phyloP scores from a whole-genome alignment of 2,329 filamentous ascomycete species.

The Microsporum audouinii region DNA sequence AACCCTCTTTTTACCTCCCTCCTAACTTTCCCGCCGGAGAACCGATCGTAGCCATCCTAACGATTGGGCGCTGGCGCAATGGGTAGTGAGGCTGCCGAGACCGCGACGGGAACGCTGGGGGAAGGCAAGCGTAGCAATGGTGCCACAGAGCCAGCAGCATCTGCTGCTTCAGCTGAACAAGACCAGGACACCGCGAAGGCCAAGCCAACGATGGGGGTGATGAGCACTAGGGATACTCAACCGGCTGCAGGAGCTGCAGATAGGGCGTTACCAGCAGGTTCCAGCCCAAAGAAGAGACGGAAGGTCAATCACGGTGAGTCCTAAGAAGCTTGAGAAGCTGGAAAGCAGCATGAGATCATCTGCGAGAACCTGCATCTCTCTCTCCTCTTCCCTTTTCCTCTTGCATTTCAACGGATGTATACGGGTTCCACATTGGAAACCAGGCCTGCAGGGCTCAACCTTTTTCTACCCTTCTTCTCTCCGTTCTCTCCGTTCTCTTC shows the following conservation, averaged over 20 bases:
- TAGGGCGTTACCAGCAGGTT: conserved; percentile 24
- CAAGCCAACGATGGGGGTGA: conserved; percentile 20
- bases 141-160: not conserved
- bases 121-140: conserved; percentile 3
- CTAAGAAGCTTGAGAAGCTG: not conserved
- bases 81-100: conserved; percentile 13
- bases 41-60: conserved; percentile 6
- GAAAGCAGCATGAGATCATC: not conserved
- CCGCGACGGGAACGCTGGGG: conserved; percentile 16
- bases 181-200: conserved; percentile 15
- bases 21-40: not conserved
- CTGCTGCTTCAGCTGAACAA: conserved; percentile 10
- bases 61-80: conserved; percentile 8
- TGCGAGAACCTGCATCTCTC: not conserved
- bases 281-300: conserved; percentile 68
- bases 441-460: conserved; percentile 10
- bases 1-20: not conserved
- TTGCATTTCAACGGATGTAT: not conserved
- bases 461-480: conserved; percentile 14
- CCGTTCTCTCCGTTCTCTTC: conserved; percentile 9
- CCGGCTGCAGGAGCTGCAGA: conserved; percentile 24
- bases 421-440: conserved; percentile 10
- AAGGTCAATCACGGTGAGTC: conserved; percentile 78
- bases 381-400: not conserved
- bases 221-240: conserved; percentile 22